Evolutionary conservation across 2,329 filamentous ascomycete species (phyloP).

Genomic region (Sclerotiophoma versabilis): DNA sequence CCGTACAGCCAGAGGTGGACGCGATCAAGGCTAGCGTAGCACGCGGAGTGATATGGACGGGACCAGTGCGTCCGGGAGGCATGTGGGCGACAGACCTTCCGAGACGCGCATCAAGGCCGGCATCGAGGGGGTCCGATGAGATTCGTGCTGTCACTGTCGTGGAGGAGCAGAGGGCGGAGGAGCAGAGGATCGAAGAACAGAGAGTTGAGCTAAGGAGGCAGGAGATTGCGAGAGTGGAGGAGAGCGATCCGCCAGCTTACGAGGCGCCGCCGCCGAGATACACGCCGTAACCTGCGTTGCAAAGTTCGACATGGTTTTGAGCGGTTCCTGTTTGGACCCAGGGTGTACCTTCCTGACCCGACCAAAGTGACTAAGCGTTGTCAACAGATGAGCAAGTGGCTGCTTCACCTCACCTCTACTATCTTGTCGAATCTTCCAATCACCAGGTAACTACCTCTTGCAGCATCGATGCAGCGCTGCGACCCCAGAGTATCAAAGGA

Average conservation of each 20-base stretch:
- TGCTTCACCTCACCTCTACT: no score
- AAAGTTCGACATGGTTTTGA: neutral
- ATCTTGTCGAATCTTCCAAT: no score
- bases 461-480: no score
- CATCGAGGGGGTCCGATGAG: neutral
- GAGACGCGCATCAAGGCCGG: neutral
- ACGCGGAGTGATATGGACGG: neutral
- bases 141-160: neutral
- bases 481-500: no score
- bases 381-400: no score
- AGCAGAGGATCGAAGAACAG: neutral
- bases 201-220: neutral
- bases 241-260: neutral
- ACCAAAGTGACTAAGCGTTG: no score
- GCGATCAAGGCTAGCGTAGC: conserved; percentile 1
- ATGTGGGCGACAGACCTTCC: neutral
- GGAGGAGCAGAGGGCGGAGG: neutral
- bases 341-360: no score
- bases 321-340: no score
- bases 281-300: conserved; percentile 10
- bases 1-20: neutral
- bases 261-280: conserved; percentile 21
- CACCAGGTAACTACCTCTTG: no score
- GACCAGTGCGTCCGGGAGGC: neutral
- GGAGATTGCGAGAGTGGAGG: neutral